Evolutionary conservation across 148 eudicot species (phyloP).

Genomic region (Camellia japonica): DNA sequence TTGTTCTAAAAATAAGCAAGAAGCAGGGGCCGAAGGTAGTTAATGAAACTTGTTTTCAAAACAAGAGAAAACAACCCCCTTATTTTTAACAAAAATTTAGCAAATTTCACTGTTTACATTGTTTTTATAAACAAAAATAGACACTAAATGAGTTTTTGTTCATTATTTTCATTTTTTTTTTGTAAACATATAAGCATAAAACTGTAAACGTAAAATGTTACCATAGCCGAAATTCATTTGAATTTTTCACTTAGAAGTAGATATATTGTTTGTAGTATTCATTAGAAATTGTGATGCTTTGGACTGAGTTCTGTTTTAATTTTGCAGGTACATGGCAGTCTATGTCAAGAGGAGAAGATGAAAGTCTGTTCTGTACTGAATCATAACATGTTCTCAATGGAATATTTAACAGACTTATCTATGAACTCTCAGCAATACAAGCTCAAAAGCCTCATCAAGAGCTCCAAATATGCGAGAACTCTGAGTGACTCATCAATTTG

Average conservation of each 20-base stretch:
- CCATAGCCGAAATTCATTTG: no score
- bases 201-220: no score
- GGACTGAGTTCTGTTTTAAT: background rate
- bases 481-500: background rate
- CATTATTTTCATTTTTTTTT: no score
- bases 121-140: no score
- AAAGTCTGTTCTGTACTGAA: slow-evolving; percentile 37
- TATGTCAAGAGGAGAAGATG: slow-evolving; percentile 42
- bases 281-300: background rate
- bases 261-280: background rate
- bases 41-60: no score
- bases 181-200: no score
- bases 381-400: slow-evolving; percentile 39
- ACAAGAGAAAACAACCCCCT: no score
- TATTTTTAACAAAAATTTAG: no score
- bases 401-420: slow-evolving; percentile 25
- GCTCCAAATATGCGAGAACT: slow-evolving; percentile 8
- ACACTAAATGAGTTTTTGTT: no score
- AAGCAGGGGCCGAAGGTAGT: no score
- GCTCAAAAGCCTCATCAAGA: slow-evolving; percentile 16
- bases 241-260: background rate
- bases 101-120: no score
- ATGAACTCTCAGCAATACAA: slow-evolving; percentile 30
- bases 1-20: no score
- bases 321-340: slow-evolving; percentile 39